Base-by-base conservation (phyloP, 495 filamentous ascomycete species). In the Neurospora sp. region DNA sequence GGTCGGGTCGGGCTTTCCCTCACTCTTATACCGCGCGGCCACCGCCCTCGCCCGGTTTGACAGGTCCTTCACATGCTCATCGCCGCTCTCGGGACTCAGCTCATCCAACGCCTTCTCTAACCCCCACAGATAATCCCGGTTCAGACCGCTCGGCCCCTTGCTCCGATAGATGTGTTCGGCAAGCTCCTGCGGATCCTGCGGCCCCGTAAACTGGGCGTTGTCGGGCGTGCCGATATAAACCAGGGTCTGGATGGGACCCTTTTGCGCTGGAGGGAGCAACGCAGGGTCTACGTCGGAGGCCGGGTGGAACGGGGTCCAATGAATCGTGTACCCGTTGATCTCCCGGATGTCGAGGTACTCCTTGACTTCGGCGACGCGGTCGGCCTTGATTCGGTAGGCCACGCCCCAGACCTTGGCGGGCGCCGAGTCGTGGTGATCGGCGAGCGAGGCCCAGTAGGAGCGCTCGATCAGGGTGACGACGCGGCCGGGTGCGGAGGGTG, bases 181-280 rank as follows among this genome's bases (percentile, higher is more conserved):
- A 69, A 99, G 89, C 69, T 86, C 84, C 77, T 94, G 87, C 7
- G 92, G 93, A 59, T 94, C 89, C 74, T 96, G 94, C 8, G 87
- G 89, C 0, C 92, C 93, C 44, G 94, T 84, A 80, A 99, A 99
- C 78, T 98, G 96, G 69, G 94, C 93, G 77, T 99, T 99, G 18
- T 88, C 87, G 0, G 96, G 96, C 3, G 95, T 92, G 12, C 96
- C 96, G 79, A 99, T 98, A 80, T 99, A 99, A 0, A 98, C 93
- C 74, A 97, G 78, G 6, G 88, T 86, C 42, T 71, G 80, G 69
- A 86, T 85, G 74, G 78, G 76, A 37, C 31, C 71, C 10, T 68
- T 4, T 22, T 22, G 59, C 38, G 70, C 69, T 35, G 72, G 75
- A 76, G 40, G 61, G 6, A 3, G 74, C 65, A 68, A 72, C 47